Base-by-base conservation (phyloP, 371 early-diverging fungal species). In the Mucor circinelloides region DNA sequence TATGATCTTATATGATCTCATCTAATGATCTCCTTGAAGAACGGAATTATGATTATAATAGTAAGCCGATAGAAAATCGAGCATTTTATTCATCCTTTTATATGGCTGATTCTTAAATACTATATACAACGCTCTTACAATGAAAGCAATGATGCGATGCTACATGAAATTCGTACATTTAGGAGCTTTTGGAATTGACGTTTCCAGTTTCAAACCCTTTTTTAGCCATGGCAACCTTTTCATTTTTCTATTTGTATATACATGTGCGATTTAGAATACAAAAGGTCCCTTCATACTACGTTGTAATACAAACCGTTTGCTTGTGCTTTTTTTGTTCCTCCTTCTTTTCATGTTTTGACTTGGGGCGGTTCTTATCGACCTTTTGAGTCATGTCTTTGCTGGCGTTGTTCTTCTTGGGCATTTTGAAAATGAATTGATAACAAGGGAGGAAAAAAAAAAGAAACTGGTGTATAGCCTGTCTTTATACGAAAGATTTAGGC, bases 311-410 rank as follows among this genome's bases (percentile, higher is more conserved):
- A 25, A 75, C 73, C 60, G 32, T 28, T 27, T 44, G 61, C 27
- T 75, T 75, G 34, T 70, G 65, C 38, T 69, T 69, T 64, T 75
- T 75, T 40, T 75, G 67, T 58, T 72, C 76, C 42, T 75, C 76
- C 42, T 65, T 69, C 57, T 75, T 75, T 17, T 72, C 76, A 7
- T 54, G 21, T 64, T 75, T 75, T 38, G 76, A 67, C 25, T 75
- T 75, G 12, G 76, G 76, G 4, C 76, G 66, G 38, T 75, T 75
- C 52, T 75, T 75, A 50, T 75, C 76, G 5, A 63, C 73, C 40
- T 64, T 75, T 59, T 68, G 72, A 32, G 64, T 71, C 42, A 67
- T 23, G 6, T 71, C 68, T 52, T 68, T 68, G 32, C 58, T 66
- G 21, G 31, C 30, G 6, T 17, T 59, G 25, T 66, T 56, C 28